Conservation (phyloP, 164 flowering plant genomes). For the Liquidambar formosana region DNA sequence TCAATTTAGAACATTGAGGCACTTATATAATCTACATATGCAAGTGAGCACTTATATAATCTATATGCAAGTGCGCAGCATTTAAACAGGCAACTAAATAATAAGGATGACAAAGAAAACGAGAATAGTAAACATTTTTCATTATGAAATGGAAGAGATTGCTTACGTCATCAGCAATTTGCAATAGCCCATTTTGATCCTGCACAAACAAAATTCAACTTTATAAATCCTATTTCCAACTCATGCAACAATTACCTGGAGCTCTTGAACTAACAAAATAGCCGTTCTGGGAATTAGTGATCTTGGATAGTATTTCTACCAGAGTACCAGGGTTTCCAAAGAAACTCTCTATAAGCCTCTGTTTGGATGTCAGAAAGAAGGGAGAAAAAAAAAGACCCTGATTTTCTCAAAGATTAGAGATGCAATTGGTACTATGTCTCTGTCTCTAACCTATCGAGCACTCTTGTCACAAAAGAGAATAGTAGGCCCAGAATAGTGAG, state of each 20-base stretch:
- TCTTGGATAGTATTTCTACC: not conserved
- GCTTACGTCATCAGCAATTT: slow-evolving; percentile 95
- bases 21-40: too few species aligned
- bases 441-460: too few species aligned
- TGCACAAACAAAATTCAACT: slow-evolving; percentile 40
- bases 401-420: too few species aligned
- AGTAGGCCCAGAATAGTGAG: too few species aligned
- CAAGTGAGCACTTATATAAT: not conserved
- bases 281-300: not conserved
- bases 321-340: not conserved
- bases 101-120: not conserved
- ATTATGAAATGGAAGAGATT: slow-evolving; percentile 1
- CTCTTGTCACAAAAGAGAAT: too few species aligned
- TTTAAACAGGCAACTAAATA: not conserved
- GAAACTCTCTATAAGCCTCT: not conserved
- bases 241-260: not conserved
- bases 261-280: not conserved
- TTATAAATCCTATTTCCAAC: not conserved
- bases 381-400: too few species aligned
- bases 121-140: not conserved
- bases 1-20: too few species aligned
- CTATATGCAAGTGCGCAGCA: not conserved
- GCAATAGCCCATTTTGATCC: slow-evolving; percentile 65
- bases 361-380: not conserved
- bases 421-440: too few species aligned